These are phyloP conservation scores for Diphasiastrum complanatum DNA, from an alignment of 83 land plant species.

Conservation along the genomic window DNA sequence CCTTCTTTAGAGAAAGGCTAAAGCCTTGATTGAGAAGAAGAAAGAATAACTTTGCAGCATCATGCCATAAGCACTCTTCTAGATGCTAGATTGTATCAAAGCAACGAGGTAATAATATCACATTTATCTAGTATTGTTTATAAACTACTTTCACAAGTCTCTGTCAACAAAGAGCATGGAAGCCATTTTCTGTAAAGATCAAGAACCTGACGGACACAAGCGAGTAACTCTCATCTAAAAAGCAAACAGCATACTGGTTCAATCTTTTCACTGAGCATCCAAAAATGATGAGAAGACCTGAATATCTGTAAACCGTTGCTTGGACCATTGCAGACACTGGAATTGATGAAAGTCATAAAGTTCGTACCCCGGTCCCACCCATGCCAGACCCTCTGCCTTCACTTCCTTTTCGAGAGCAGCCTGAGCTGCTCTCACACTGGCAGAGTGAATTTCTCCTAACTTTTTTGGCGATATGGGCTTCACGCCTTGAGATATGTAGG, in stretches of 20 bases:
- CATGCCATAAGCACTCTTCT: no score
- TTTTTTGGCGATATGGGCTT: slow-evolving; percentile 32
- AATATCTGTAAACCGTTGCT: slow-evolving; percentile 27
- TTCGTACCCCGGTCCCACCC: slow-evolving; percentile 35
- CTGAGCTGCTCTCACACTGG: slow-evolving; percentile 21
- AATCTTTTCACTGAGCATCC: not conserved
- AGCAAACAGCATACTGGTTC: not conserved
- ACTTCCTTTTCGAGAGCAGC: slow-evolving; percentile 31
- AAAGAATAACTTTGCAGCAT: no score
- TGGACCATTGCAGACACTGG: slow-evolving; percentile 41
- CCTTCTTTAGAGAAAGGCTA: no score
- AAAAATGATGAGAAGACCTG: slow-evolving; percentile 26
- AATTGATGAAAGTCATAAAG: slow-evolving; percentile 36
- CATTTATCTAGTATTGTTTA: no score
- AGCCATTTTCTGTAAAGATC: no score
- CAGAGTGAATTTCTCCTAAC: slow-evolving; percentile 25
- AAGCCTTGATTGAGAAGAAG: no score
- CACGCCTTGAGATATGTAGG: not conserved
- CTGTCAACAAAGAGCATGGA: no score
- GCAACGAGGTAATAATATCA: no score
- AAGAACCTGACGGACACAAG: no score
- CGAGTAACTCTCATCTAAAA: not conserved
- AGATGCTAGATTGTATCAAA: no score
- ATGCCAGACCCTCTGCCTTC: slow-evolving; percentile 25
- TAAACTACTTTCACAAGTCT: no score